Percentiles rank a stretch among this genome's conserved stretches.
These are phyloP conservation scores for Mortierella sp. DNA, from an alignment of 371 early-diverging fungal species.

Conservation along the genomic window DNA sequence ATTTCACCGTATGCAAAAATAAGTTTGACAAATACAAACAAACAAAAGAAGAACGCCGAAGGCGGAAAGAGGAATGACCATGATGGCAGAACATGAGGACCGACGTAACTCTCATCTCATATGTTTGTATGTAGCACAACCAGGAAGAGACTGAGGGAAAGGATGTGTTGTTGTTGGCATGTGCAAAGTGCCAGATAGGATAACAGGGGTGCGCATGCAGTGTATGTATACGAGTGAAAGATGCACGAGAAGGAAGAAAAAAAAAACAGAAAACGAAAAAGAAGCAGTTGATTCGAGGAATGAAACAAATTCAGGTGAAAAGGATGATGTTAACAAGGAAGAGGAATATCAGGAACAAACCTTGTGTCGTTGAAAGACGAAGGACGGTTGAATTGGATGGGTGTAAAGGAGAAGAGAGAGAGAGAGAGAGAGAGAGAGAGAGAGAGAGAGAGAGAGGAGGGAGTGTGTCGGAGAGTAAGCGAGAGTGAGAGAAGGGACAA, in stretches of 20 bases:
- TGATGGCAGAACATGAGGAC: neutral
- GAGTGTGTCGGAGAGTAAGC: neutral
- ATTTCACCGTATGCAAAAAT: neutral
- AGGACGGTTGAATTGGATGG: neutral
- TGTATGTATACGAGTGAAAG: neutral
- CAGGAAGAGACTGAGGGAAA: neutral
- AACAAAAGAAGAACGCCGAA: neutral
- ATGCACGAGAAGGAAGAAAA: neutral
- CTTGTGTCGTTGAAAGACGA: neutral
- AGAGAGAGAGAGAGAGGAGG: neutral
- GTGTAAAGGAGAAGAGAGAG: neutral
- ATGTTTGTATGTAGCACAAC: constrained; percentile 10
- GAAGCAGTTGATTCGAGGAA: neutral
- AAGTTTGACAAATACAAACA: neutral
- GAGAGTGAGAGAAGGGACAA: neutral
- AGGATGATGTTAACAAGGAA: too few relatives aligned
- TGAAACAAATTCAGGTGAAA: too few relatives aligned
- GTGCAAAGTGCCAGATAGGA: neutral
- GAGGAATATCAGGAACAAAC: neutral
- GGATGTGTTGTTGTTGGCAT: neutral
- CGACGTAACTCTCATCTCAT: neutral
- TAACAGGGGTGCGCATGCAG: neutral
- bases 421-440: neutral
- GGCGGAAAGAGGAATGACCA: neutral
- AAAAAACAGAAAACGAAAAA: neutral